Conservation (phyloP, 2,329 filamentous ascomycete species). For the Coniochaeta sp. region DNA sequence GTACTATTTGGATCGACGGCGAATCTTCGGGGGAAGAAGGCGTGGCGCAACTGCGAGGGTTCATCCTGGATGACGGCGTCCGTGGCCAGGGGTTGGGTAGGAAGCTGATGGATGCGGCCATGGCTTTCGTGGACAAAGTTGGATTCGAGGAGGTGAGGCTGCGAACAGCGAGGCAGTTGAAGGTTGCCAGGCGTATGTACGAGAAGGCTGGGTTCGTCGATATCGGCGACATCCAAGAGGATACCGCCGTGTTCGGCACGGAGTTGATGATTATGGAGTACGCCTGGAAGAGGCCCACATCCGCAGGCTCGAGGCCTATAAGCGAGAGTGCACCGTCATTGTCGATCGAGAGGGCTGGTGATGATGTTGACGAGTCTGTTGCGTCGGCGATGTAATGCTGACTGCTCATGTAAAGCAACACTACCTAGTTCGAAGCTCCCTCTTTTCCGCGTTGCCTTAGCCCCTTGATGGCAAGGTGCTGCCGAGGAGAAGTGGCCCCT, state of each 20-base stretch:
- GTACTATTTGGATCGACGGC: slow-evolving; percentile 20
- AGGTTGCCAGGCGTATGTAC: slow-evolving; percentile 18
- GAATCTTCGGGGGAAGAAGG: slow-evolving; percentile 9
- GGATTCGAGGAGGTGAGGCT: slow-evolving; percentile 17
- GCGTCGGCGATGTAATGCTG: background rate
- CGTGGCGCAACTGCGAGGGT: slow-evolving; percentile 18
- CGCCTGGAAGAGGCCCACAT: slow-evolving; percentile 6
- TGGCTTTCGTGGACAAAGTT: slow-evolving; percentile 16
- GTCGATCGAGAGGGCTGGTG: background rate
- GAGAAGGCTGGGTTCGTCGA: slow-evolving; percentile 16
- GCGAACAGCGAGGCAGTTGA: slow-evolving; percentile 15
- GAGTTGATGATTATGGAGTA: slow-evolving; percentile 10
- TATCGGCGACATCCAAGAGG: slow-evolving; percentile 8
- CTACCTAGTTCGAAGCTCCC: too few species aligned
- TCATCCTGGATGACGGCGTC: slow-evolving; percentile 19
- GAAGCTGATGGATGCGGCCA: slow-evolving; percentile 15
- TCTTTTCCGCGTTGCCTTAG: too few species aligned
- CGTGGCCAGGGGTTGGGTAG: slow-evolving; percentile 18
- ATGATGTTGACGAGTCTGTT: background rate
- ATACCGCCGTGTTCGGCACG: slow-evolving; percentile 10
- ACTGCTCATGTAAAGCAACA: too few species aligned
- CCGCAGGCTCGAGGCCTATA: background rate
- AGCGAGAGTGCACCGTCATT: background rate
- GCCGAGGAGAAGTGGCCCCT: background rate
- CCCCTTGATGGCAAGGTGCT: too few species aligned